Evolutionary conservation across 495 filamentous ascomycete species (phyloP).

Genomic region (Trichoderma virens): DNA sequence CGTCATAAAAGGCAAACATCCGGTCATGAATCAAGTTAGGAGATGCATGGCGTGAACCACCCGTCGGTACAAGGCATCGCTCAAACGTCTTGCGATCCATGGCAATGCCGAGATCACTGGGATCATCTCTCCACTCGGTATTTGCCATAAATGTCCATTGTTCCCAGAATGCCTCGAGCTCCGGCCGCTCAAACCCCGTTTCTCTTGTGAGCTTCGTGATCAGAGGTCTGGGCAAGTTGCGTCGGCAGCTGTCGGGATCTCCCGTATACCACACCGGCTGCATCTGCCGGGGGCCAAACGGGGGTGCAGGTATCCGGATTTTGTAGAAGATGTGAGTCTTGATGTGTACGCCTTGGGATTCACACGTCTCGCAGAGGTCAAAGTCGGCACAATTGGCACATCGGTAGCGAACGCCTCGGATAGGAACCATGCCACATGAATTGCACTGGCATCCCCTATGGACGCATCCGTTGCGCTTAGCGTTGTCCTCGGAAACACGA

Average conservation of each 20-base stretch:
- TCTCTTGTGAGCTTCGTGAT: slow-evolving; percentile 59
- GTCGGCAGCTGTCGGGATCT: slow-evolving; percentile 56
- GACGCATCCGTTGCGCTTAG: slow-evolving; percentile 75
- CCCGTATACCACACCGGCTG: slow-evolving; percentile 87
- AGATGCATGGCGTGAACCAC: slow-evolving; percentile 61
- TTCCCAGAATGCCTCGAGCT: slow-evolving; percentile 90
- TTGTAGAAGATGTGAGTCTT: slow-evolving; percentile 98
- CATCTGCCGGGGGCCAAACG: slow-evolving; percentile 47
- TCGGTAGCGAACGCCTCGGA: slow-evolving; percentile 83
- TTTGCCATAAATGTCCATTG: slow-evolving; percentile 91
- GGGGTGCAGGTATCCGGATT: slow-evolving; percentile 43
- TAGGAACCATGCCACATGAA: slow-evolving; percentile 73
- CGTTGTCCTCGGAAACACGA: slow-evolving; percentile 76
- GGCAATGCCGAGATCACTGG: slow-evolving; percentile 64
- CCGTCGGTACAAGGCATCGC: slow-evolving; percentile 76
- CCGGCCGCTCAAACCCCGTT: slow-evolving; percentile 69
- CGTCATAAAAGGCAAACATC: slow-evolving; percentile 94
- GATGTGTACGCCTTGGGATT: slow-evolving; percentile 72
- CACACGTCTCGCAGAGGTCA: slow-evolving; percentile 84
- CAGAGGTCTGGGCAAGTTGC: slow-evolving; percentile 54
- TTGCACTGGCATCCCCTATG: slow-evolving; percentile 94
- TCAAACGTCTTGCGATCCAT: slow-evolving; percentile 91
- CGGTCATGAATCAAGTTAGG: slow-evolving; percentile 91
- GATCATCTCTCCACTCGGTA: slow-evolving; percentile 76
- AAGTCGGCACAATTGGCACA: slow-evolving; percentile 91